A percentile compares a stretch with the other conserved stretches of the same genome.
phyloP scores from a whole-genome alignment of 331 rosid species.

The Quercus lobata region DNA sequence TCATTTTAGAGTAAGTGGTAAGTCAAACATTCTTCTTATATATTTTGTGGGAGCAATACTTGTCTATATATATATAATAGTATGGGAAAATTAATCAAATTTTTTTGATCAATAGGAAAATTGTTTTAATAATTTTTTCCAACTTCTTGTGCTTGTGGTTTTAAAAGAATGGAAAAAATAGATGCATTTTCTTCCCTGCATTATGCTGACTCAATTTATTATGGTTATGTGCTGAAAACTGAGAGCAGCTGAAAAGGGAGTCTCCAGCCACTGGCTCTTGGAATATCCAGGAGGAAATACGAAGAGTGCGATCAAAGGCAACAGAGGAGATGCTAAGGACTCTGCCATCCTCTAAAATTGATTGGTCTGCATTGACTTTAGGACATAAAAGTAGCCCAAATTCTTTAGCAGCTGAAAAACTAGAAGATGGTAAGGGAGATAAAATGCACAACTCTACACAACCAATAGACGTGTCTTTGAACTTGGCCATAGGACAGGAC shows the following conservation, averaged over 20 bases:
- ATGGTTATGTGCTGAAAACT: constrained; percentile 19
- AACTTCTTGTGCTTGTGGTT: neutral
- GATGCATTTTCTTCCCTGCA: neutral
- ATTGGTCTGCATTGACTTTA: constrained; percentile 47
- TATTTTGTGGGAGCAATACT: neutral
- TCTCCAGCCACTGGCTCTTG: constrained; percentile 70
- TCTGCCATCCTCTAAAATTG: constrained; percentile 67
- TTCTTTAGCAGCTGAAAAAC: constrained; percentile 35
- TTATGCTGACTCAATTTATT: neutral
- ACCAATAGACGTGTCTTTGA: constrained; percentile 31
- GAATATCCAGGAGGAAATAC: constrained; percentile 96
- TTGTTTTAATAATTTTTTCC: neutral
- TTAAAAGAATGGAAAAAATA: neutral
- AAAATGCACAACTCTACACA: constrained; percentile 29
- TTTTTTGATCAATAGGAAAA: neutral
- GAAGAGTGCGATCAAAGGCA: constrained; percentile 88
- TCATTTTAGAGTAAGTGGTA: neutral
- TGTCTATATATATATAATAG: neutral
- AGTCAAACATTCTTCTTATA: neutral
- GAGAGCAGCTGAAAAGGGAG: constrained; percentile 68
- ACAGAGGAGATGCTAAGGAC: constrained; percentile 85
- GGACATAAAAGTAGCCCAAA: constrained; percentile 39
- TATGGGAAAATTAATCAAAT: neutral
- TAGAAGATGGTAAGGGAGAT: constrained; percentile 32
- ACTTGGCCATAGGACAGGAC: constrained; percentile 32